Conservation (phyloP, 163 green algal genomes). For the Scenedesmus sp. region DNA sequence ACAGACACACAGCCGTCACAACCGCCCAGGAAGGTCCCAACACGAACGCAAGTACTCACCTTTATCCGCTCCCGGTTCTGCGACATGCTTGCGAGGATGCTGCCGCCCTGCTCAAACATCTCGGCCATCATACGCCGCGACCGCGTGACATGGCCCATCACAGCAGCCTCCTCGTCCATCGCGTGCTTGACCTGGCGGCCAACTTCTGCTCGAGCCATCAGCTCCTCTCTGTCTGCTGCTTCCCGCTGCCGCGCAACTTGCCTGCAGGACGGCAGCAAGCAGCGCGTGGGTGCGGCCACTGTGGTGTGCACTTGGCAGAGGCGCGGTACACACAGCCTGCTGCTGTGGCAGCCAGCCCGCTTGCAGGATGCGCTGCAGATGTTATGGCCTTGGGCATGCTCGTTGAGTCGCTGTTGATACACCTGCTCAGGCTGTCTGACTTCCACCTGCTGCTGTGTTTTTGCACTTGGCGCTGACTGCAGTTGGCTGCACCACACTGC, state of each 20-base stretch:
- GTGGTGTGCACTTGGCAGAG: not conserved
- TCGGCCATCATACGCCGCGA: constrained; percentile 86
- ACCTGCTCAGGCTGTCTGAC: not conserved
- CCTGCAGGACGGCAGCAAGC: not conserved
- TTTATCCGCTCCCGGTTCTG: constrained; percentile 89
- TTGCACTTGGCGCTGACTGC: not conserved
- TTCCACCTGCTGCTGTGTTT: not conserved
- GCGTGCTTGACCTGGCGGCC: constrained; percentile 54
- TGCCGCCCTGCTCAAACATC: constrained; percentile 82
- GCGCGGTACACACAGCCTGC: not conserved
- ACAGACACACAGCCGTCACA: not conserved
- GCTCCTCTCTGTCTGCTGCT: constrained; percentile 70
- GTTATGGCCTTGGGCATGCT: not conserved
- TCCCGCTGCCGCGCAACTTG: constrained; percentile 64
- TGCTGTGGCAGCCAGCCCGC: not conserved
- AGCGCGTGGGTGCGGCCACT: not conserved
- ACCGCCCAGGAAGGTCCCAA: not conserved
- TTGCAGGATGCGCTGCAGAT: not conserved
- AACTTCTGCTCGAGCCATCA: constrained; percentile 59
- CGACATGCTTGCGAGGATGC: constrained; percentile 85
- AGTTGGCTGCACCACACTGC: too few species aligned
- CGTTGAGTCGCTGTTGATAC: not conserved
- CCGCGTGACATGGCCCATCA: constrained; percentile 71
- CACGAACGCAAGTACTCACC: too few species aligned
- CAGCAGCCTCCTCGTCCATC: constrained; percentile 71